Evolutionary conservation across 2,329 filamentous ascomycete genomes (phyloP), one percentile per base, ranked within the genome.

Genomic region (Fusarium sp.): DNA sequence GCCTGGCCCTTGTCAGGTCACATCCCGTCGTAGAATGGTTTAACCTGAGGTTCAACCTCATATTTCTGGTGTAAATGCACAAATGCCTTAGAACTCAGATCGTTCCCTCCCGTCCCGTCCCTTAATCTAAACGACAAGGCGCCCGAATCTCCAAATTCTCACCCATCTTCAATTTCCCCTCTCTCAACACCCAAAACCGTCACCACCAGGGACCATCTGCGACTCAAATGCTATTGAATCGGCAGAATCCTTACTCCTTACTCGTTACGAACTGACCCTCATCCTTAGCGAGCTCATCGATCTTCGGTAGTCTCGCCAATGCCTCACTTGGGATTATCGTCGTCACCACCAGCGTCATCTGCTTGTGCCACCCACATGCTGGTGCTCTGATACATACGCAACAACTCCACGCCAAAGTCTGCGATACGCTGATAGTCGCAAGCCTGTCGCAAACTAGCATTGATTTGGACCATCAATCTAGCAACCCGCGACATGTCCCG

Each of bases 51-150:
- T 72, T 71, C 65, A 77, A 78, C 77, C 74, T 78, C 74, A 78
- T 78, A 78, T 78, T 77, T 78, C 77, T 75, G 75, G 75, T 78
- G 72, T 69, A 77, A 76, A 79, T 77, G 77, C 77, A 78, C 61
- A 78, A 75, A 71, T 78, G 77, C 77, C 77, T 79, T 69, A 76
- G 54, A 64, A 70, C 59, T 49, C 63, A 65, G 35, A 53, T 37
- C 40, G 33, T n/a, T 28, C 43, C 46, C 61, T 57, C 38, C 62
- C 37, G 35, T 57, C 33, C 44, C 33, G 38, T 57, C 44, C 63
- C n/a, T 19, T 46, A 49, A 38, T 46, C 32, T 58, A 76, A 74
- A 74, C 62, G 64, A 65, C 64, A 74, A 61, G 50, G 60, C 59
- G 46, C 57, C 70, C 60, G 60, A 75, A 67, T 72, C 67, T 68